Evolutionary conservation across 331 rosid species (phyloP), one percentile per base, ranked within the genome.

Genomic region (Phaseolus coccineus): DNA sequence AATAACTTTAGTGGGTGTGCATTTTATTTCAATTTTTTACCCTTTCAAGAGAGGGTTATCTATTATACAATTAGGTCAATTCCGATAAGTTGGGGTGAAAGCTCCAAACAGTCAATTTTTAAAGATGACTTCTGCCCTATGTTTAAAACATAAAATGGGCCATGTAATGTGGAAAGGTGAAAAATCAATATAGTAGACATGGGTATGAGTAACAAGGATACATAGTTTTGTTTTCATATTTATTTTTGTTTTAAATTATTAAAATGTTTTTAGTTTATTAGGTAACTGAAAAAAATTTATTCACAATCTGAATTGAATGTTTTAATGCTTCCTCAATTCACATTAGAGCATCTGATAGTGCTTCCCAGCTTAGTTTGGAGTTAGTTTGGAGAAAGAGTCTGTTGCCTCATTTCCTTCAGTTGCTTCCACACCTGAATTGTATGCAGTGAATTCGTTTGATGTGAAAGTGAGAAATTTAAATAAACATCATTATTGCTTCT

Each of bases 401-500:
- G 87, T 87, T 84, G 86, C 87, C 61, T 87, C 98, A 28, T 92
- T 92, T 84, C 89, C 94, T 76, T 81, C 90, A 55, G 78, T 91
- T 81, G 85, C 90, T 78, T 81, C 97, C 64, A 83, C 92, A 68
- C 89, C 97, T 0, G 99, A 96, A 83, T 77, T 89, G 84, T 93
- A 82, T 31, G 40, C 90, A 7, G 88, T 84, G 39, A 97, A 96
- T 72, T 25, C 87, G 46, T 66, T 89, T 58, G 99, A 93, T 81
- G 81, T 77, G 31, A 90, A 90, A 81, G 99, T 95, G 79, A 81
- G 83, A 65, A 12, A 53, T 82, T 59, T 63, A 71, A 61, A 25
- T n/a, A 30, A 48, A 47, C 22, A 44, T 68, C 39, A 74, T 70
- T 40, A 14, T 71, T 51, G 40, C 33, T 71, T 55, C 28, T 11